phyloP scores from a whole-genome alignment of 192 early-diverging fungal genomes.

The Martensiomyces pterosporus region DNA sequence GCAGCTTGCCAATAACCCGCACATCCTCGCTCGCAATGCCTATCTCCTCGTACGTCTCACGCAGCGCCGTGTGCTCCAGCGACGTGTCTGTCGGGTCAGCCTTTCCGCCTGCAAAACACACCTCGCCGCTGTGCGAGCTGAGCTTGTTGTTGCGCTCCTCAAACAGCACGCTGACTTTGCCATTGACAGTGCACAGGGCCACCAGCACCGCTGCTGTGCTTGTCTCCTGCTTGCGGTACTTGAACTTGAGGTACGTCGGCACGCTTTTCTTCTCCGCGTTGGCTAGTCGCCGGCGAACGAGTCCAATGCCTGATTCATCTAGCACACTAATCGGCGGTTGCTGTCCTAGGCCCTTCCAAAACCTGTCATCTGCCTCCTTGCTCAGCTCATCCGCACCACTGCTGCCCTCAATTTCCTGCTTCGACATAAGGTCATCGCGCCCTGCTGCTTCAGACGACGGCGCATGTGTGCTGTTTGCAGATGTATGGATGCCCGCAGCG shows the following conservation, averaged over 20 bases:
- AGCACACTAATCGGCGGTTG: constrained; percentile 20
- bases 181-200: constrained; percentile 62
- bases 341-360: not conserved
- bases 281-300: constrained; percentile 21
- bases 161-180: constrained; percentile 67
- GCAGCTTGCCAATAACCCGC: constrained; percentile 59
- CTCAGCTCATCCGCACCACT: too few relatives aligned
- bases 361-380: too few relatives aligned
- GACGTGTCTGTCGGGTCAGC: constrained; percentile 57
- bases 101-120: constrained; percentile 78
- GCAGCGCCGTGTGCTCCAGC: constrained; percentile 61
- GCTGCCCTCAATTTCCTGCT: too few relatives aligned
- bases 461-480: too few relatives aligned
- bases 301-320: constrained; percentile 4
- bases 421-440: too few relatives aligned
- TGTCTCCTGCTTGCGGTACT: not conserved
- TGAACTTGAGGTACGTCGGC: constrained; percentile 21
- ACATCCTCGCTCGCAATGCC: constrained; percentile 48
- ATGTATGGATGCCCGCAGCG: too few relatives aligned
- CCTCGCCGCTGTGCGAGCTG: constrained; percentile 72
- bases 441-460: too few relatives aligned
- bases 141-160: constrained; percentile 66
- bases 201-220: constrained; percentile 37
- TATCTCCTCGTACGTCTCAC: constrained; percentile 81
- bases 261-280: not conserved